phyloP scores from a whole-genome alignment of 345 rosid species.

The Syzygium grande region DNA sequence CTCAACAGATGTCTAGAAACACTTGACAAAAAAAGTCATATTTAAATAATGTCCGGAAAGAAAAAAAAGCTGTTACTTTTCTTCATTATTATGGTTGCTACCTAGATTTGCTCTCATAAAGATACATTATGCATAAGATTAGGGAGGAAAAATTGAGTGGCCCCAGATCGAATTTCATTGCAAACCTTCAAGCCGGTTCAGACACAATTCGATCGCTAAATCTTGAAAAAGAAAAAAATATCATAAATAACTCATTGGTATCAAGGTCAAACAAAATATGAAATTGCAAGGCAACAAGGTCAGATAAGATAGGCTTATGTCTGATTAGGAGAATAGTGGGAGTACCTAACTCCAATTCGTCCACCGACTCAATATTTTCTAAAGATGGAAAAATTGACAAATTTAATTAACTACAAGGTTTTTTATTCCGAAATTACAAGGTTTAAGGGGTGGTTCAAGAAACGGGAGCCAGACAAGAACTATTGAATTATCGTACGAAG shows the following conservation, averaged over 20 bases:
- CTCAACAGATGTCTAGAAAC: neutral
- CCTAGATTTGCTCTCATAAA: rapidly evolving
- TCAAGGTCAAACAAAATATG: neutral
- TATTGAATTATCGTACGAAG: too few species aligned
- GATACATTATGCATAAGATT: neutral
- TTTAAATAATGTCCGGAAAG: neutral
- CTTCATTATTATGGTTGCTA: neutral
- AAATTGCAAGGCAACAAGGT: neutral
- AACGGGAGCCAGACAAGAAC: too few species aligned
- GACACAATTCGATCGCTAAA: neutral
- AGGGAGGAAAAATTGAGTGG: neutral
- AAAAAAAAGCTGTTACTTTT: neutral
- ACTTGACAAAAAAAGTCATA: neutral
- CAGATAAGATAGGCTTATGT: neutral
- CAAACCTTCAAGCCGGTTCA: neutral
- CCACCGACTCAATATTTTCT: neutral
- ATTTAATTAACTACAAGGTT: neutral
- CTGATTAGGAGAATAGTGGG: neutral
- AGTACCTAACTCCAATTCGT: neutral
- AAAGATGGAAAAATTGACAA: neutral
- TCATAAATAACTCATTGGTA: neutral
- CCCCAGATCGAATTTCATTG: neutral
- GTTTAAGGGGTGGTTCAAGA: too few species aligned
- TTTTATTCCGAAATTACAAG: too few species aligned
- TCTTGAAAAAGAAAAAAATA: neutral